Evolutionary conservation across 1,284 basidiomycete species (phyloP), one percentile per base, ranked within the genome.

Genomic region (Athelia psychrophila): DNA sequence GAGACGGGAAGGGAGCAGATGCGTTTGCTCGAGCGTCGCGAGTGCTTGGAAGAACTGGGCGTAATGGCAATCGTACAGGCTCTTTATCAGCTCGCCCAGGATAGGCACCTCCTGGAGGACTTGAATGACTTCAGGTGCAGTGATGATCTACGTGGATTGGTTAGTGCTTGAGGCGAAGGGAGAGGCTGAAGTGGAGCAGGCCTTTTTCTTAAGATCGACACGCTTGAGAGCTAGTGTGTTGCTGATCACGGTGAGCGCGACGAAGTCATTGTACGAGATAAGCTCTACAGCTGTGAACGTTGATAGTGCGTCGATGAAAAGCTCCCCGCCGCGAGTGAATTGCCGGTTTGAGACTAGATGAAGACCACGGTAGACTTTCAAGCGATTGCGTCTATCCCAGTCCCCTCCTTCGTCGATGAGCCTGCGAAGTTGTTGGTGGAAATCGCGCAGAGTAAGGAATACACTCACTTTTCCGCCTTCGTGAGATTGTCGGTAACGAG

Each of bases 381-480:
- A 83, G 44, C 95, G 83, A 68, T 98, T 99, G 27, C 95, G 83
- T 51, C 97, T 79, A 69, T 99, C 96, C 96, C 96, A 99, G 70
- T 99, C 96, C 45, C 97, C 96, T 2, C 97, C 96, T 66, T 95
- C 85, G 62, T 98, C 95, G 48, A 98, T 91, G 32, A 98, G 75
- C 56, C 93, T 95, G 63, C 22, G 44, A 16, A 22, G 20, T 42
- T 38, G 35, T 52, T 47, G 44, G 27, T 24, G n/a, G 38, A 22
- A 44, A 20, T 27, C 19, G 33, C 9, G n/a, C 12, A 27, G n/a
- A 35, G 30, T 40, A 24, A 51, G 9, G 47, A n/a, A 33, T n/a
- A 4, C 8, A 76, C 84, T 55, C 56, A 94, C 91, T 86, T 82
- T 62, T 94, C 89, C 0, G 96, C 95, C 60, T 88, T 86, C 13